Evolutionary conservation across 345 rosid genomes (phyloP).

Genomic region (Brassica nigra): DNA sequence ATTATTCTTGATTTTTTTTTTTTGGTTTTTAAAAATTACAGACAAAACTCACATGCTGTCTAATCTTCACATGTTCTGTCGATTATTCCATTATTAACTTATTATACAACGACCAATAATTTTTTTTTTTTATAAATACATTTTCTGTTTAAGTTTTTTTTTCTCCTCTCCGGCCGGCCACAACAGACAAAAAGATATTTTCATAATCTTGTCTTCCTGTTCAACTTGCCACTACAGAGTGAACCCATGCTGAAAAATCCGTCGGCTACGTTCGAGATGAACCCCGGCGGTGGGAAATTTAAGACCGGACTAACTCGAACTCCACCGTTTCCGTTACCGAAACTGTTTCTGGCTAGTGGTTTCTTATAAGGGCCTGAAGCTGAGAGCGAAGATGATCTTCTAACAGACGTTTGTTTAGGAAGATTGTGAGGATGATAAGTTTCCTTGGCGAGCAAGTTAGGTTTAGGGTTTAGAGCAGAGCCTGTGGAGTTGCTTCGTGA

Average conservation of each 20-base stretch:
- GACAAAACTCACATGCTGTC: conserved; percentile 50
- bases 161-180: conserved; percentile 3
- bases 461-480: conserved; percentile 63
- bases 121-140: neutral
- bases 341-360: conserved; percentile 53
- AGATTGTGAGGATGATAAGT: conserved; percentile 34
- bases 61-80: conserved; percentile 50
- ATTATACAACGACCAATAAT: conserved; percentile 19
- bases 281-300: conserved; percentile 55
- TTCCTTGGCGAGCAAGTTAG: conserved; percentile 43
- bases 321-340: conserved; percentile 59
- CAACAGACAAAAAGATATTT: conserved; percentile 19
- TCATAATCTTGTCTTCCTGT: conserved; percentile 57
- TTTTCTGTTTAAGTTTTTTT: conserved; percentile 1
- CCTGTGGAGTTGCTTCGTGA: conserved; percentile 91
- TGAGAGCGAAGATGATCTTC: conserved; percentile 48
- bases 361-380: conserved; percentile 47
- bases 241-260: conserved; percentile 71
- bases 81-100: conserved; percentile 24
- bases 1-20: neutral
- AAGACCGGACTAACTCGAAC: conserved; percentile 40
- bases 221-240: conserved; percentile 67
- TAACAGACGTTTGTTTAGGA: conserved; percentile 56
- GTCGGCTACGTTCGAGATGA: conserved; percentile 61
- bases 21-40: conserved; percentile 38